phyloP scores from a whole-genome alignment of 345 rosid species.

The Fremontodendron californicum region DNA sequence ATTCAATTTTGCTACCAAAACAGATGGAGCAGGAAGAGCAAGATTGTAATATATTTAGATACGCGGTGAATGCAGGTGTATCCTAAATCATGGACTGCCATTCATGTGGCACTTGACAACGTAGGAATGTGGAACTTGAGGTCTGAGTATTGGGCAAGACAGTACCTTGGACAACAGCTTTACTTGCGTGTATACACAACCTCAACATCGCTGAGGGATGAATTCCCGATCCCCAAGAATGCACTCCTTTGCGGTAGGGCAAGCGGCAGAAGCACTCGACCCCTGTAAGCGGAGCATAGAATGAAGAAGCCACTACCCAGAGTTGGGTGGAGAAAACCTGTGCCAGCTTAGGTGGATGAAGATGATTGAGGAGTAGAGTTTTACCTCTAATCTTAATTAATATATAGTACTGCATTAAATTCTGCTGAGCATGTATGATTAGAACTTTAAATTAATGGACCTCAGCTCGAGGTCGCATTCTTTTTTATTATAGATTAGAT shows the following conservation, averaged over 20 bases:
- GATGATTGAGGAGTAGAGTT: conserved; percentile 24
- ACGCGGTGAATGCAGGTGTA: conserved; percentile 55
- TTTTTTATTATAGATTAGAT: conserved; percentile 19
- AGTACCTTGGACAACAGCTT: conserved; percentile 89
- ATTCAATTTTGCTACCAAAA: neutral
- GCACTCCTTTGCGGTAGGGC: conserved; percentile 86
- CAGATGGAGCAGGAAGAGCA: neutral
- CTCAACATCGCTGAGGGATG: conserved; percentile 83
- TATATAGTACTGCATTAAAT: neutral
- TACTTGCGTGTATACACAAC: conserved; percentile 74
- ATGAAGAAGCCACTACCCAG: neutral
- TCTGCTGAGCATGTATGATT: conserved; percentile 4
- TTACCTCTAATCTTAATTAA: conserved; percentile 20
- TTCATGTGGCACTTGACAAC: conserved; percentile 81
- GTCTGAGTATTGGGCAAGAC: conserved; percentile 91
- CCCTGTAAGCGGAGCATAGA: conserved; percentile 31
- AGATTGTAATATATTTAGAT: neutral
- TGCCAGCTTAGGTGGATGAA: conserved; percentile 9
- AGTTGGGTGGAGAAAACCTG: conserved; percentile 13
- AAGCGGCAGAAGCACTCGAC: conserved; percentile 65
- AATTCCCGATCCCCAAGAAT: conserved; percentile 83
- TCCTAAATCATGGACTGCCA: conserved; percentile 86
- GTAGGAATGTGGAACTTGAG: conserved; percentile 98
- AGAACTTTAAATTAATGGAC: conserved; percentile 23
- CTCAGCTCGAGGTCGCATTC: conserved; percentile 60